These are phyloP conservation scores for Solanum chaucha DNA, from an alignment of 257 asterid species.

Conservation along the genomic window DNA sequence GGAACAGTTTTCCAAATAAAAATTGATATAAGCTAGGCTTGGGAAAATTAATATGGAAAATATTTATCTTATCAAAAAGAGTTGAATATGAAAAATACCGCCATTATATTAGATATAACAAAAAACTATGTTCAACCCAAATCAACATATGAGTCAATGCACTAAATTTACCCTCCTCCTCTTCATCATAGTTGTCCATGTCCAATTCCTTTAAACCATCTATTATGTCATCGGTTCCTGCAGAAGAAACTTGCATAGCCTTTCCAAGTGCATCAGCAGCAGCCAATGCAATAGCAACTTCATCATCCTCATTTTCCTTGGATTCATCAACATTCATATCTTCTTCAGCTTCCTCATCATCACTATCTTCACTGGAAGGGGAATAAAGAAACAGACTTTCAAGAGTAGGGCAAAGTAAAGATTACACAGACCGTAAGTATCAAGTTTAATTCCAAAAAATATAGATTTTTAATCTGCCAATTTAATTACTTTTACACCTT, in stretches of 20 bases:
- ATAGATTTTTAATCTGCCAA: background rate
- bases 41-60: background rate
- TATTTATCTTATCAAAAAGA: background rate
- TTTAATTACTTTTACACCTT: background rate
- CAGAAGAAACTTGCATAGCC: conserved; percentile 18
- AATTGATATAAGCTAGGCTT: background rate
- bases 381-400: background rate
- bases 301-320: conserved; percentile 35
- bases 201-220: conserved; percentile 62
- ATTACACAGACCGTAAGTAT: background rate
- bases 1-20: background rate
- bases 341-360: conserved; percentile 36
- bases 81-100: background rate
- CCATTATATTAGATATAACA: background rate
- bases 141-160: background rate
- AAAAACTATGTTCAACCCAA: background rate
- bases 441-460: background rate
- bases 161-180: conserved; percentile 59
- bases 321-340: conserved; percentile 34
- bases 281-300: conserved; percentile 51
- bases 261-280: conserved; percentile 68
- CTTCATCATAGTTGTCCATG: conserved; percentile 87
- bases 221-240: conserved; percentile 38
- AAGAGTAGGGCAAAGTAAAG: background rate
- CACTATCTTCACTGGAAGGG: conserved; percentile 34